Evolutionary conservation across 805 yeast genomes (phyloP).

Genomic region (Yarrowia alimentaria): DNA sequence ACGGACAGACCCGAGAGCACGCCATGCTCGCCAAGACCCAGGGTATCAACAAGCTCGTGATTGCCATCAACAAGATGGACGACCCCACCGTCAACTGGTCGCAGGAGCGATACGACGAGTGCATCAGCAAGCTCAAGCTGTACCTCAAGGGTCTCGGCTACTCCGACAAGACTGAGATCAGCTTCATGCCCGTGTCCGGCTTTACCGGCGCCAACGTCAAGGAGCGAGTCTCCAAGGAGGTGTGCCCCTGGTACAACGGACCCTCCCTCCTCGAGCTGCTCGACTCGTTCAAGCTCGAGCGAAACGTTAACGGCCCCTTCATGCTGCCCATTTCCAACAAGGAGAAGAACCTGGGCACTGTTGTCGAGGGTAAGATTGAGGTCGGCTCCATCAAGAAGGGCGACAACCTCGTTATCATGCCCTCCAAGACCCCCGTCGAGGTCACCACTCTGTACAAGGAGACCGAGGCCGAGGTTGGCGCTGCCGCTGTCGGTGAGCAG

Average conservation of each 20-base stretch:
- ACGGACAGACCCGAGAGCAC: constrained; percentile 98
- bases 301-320: constrained; percentile 91
- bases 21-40: constrained; percentile 96
- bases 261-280: constrained; percentile 88
- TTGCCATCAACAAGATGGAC: constrained; percentile 97
- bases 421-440: constrained; percentile 80
- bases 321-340: constrained; percentile 95
- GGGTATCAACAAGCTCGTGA: constrained; percentile 92
- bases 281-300: constrained; percentile 75
- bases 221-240: constrained; percentile 67
- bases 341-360: constrained; percentile 95
- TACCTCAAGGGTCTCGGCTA: constrained; percentile 84
- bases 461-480: constrained; percentile 88
- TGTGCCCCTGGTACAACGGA: constrained; percentile 92
- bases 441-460: constrained; percentile 87
- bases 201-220: constrained; percentile 96
- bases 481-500: constrained; percentile 95
- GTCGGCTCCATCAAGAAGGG: constrained; percentile 89
- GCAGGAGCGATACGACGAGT: constrained; percentile 91
- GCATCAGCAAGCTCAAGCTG: constrained; percentile 73
- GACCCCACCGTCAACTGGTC: constrained; percentile 97
- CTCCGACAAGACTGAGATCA: constrained; percentile 74
- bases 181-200: constrained; percentile 97
- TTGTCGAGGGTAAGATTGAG: constrained; percentile 97
- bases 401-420: constrained; percentile 79